Evolutionary conservation across 352 stramenopile genomes (phyloP).

Genomic region (Phytophthora fragariaefolia): DNA sequence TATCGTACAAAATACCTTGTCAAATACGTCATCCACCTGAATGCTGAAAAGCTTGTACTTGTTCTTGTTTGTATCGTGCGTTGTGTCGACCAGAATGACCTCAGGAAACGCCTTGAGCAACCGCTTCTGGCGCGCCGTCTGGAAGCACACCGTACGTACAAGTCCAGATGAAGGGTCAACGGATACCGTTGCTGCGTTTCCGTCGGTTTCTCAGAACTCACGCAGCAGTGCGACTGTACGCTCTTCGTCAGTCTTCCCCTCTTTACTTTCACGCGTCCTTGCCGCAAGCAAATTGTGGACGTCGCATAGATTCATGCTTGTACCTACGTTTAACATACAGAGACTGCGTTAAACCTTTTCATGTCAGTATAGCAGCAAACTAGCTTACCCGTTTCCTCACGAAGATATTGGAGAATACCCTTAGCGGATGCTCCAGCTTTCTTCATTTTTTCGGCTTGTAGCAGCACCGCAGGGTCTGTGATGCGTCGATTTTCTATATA

Average conservation of each 20-base stretch:
- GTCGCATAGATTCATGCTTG: constrained; percentile 11
- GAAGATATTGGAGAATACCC: constrained; percentile 13
- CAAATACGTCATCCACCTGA: constrained; percentile 18
- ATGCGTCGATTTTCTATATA: constrained; percentile 13
- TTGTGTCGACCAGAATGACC: constrained; percentile 19
- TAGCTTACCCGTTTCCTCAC: constrained; percentile 9
- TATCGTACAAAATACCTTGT: constrained; percentile 5
- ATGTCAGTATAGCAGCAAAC: neutral
- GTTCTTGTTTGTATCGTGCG: constrained; percentile 19
- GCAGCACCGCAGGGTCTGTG: constrained; percentile 2
- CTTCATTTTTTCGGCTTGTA: neutral
- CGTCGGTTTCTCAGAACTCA: constrained; percentile 17
- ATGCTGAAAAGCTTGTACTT: constrained; percentile 30
- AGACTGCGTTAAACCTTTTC: neutral
- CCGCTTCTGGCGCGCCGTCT: constrained; percentile 11
- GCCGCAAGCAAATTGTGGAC: constrained; percentile 14
- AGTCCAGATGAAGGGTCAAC: constrained; percentile 6
- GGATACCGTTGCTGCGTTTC: constrained; percentile 7
- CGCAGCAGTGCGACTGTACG: neutral
- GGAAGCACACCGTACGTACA: constrained; percentile 13
- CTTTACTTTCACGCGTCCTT: neutral
- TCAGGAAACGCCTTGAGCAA: constrained; percentile 30
- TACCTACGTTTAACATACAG: constrained; percentile 1
- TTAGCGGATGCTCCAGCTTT: constrained; percentile 11
- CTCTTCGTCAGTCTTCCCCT: constrained; percentile 11